Evolutionary conservation across 2,329 filamentous ascomycete species (phyloP).

Genomic region (Trichoderma semiorbis): DNA sequence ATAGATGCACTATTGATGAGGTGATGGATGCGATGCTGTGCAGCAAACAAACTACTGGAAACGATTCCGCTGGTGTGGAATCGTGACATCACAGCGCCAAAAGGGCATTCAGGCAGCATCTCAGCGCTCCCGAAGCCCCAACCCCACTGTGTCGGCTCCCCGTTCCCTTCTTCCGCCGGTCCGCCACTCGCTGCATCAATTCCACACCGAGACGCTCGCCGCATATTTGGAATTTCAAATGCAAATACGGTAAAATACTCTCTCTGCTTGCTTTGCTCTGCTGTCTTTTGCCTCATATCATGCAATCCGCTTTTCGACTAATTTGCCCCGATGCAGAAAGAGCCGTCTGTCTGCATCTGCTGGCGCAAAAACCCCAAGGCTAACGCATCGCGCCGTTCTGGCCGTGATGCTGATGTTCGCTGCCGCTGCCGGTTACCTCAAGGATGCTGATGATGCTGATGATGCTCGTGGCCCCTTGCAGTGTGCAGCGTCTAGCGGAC

Average conservation of each 20-base stretch:
- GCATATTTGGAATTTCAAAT: not conserved
- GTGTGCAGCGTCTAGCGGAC: constrained; percentile 3
- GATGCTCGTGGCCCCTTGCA: constrained; percentile 10
- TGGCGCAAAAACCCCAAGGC: not conserved
- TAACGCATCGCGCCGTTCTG: not conserved
- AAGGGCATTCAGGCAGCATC: not conserved
- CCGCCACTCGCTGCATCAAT: not conserved
- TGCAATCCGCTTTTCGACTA: not conserved
- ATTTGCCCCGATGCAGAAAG: constrained; percentile 16
- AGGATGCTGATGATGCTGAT: constrained; percentile 6
- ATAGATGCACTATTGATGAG: not conserved
- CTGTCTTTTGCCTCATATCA: not conserved
- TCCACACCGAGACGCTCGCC: not conserved
- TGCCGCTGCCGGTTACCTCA: not conserved
- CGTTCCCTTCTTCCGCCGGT: not conserved
- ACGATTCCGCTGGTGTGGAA: not conserved
- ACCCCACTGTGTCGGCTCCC: not conserved
- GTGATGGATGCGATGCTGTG: not conserved
- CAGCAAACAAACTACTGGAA: not conserved
- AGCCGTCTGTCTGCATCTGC: not conserved
- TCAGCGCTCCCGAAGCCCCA: not conserved
- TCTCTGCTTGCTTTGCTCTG: no score
- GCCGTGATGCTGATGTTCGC: constrained; percentile 4
- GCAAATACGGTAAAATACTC: no score
- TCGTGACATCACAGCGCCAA: constrained; percentile 5